Evolutionary conservation across 257 asterid genomes (phyloP), one percentile per base, ranked within the genome.

Genomic region (Plantago major): DNA sequence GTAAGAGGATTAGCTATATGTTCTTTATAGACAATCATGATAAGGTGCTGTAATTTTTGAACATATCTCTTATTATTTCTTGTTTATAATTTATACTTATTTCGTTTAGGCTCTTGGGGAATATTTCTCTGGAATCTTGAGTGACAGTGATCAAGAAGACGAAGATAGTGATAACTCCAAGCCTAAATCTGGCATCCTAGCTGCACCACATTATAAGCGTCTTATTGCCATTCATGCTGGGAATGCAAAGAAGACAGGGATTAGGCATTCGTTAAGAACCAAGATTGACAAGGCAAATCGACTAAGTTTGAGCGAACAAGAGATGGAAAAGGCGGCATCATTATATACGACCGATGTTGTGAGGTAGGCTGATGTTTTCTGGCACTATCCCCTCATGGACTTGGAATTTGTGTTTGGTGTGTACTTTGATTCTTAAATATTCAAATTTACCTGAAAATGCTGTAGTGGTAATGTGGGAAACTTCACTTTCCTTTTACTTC

Each of bases 151-250:
- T 52, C 73, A 67, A 16, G 78, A 75, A 52, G 79, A 74, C 28
- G 86, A 74, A 37, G 75, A 48, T 55, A 79, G 64, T 22, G 30
- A 73, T 62, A 59, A 56, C 75, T 49, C 55, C 60, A 42, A 76
- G 19, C 76, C 69, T n/a, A 80, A 61, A 69, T 69, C 88, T n/a
- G 71, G 79, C 49, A 77, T 58, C 59, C 49, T 42, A 7, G 62
- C 47, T 28, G 84, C 94, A 22, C 88, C 94, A 11, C 87, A 79
- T 53, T 90, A 88, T 58, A 88, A 73, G 59, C 78, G 79, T 28
- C 71, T 90, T 42, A 90, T 90, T 22, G 98, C 95, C 47, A 90
- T 90, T 70, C 98, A 85, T 69, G 98, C 96, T 18, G 93, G 95
- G 56, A 90, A 90, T 77, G 94, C 95, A 37, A 85, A 90, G 73